A percentile compares a stretch with the other conserved stretches of the same genome.
Conservation (phyloP, 1,139 yeast species). For the Sugiyamaella pinicola region DNA sequence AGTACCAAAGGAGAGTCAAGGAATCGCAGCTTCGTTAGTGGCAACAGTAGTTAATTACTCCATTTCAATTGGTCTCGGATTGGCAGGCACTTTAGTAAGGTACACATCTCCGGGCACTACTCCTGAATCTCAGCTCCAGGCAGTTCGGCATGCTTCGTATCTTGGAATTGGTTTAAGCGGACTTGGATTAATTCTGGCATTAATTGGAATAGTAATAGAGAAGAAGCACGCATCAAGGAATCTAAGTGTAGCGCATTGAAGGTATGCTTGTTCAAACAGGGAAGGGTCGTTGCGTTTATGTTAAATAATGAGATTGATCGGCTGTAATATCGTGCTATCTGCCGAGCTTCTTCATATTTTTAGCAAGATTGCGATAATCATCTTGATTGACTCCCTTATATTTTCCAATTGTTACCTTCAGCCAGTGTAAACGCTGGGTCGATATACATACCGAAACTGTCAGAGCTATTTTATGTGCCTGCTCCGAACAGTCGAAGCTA, state of each 20-base stretch:
- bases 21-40: slow-evolving; percentile 65
- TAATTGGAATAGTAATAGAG: slow-evolving; percentile 31
- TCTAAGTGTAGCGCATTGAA: neutral
- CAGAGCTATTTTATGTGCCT: too few relatives aligned
- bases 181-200: slow-evolving; percentile 46
- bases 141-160: slow-evolving; percentile 51
- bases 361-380: too few relatives aligned
- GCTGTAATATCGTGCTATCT: too few relatives aligned
- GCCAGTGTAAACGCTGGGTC: too few relatives aligned
- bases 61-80: slow-evolving; percentile 62
- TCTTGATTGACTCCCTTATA: too few relatives aligned
- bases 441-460: too few relatives aligned
- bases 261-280: too few relatives aligned
- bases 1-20: slow-evolving; percentile 60
- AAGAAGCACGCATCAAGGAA: neutral
- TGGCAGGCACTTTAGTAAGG: slow-evolving; percentile 63
- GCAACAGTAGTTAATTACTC: slow-evolving; percentile 65
- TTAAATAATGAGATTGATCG: too few relatives aligned
- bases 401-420: too few relatives aligned
- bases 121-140: slow-evolving; percentile 41
- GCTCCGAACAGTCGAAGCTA: too few relatives aligned
- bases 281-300: too few relatives aligned
- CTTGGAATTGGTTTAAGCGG: slow-evolving; percentile 58
- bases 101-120: slow-evolving; percentile 44
- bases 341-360: too few relatives aligned